Conservation (phyloP, 2,329 filamentous ascomycete genomes). For the Claviceps fusiformis region DNA sequence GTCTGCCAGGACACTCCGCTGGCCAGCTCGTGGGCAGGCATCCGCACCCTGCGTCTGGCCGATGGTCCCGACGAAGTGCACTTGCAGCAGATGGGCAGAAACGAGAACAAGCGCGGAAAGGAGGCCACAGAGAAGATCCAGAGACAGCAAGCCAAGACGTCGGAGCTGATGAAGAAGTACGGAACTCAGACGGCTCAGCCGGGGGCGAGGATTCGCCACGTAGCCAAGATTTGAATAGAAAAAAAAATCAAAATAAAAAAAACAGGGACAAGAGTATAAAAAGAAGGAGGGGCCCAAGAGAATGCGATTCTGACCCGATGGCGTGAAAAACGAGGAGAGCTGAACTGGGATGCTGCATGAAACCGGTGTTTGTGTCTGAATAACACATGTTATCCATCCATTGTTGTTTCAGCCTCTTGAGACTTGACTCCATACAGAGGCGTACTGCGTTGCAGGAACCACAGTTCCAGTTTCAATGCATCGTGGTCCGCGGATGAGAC, state of each 20-base stretch:
- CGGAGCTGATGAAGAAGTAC: slow-evolving; percentile 51
- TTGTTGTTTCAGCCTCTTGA: no score
- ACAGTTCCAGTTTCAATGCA: no score
- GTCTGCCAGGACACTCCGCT: slow-evolving; percentile 91
- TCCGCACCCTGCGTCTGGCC: slow-evolving; percentile 71
- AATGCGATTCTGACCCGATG: no score
- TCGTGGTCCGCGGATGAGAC: no score
- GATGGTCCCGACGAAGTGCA: slow-evolving; percentile 97
- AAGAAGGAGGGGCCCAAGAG: no score
- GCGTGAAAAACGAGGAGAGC: no score
- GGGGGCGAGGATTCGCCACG: slow-evolving; percentile 35
- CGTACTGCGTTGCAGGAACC: no score
- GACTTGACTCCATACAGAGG: no score
- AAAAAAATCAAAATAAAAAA: background rate
- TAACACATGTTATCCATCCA: no score
- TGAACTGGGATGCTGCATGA: no score
- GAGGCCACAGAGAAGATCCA: slow-evolving; percentile 48
- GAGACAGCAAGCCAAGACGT: slow-evolving; percentile 50
- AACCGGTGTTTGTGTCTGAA: no score
- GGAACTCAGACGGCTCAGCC: slow-evolving; percentile 31
- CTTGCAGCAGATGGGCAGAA: slow-evolving; percentile 63
- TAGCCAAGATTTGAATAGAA: slow-evolving; percentile 29
- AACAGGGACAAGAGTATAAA: background rate
- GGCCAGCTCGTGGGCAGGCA: slow-evolving; percentile 67
- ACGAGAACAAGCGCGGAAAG: slow-evolving; percentile 60